Percentiles rank a stretch among this genome's conserved stretches.
These are phyloP conservation scores for Ailanthus altissimus DNA, from an alignment of 345 rosid species.

Conservation along the genomic window DNA sequence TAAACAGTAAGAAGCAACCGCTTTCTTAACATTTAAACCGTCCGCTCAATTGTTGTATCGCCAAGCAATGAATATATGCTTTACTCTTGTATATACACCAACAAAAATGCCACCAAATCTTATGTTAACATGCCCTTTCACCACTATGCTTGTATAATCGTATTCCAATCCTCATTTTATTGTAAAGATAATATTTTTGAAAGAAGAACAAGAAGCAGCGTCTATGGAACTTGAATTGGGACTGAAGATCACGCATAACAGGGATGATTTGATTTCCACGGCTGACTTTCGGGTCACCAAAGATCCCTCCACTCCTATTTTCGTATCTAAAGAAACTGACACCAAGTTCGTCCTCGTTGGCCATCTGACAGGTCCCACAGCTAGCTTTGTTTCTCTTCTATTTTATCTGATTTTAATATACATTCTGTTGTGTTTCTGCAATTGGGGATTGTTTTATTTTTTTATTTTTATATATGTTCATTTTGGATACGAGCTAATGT, in stretches of 20 bases:
- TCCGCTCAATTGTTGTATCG: not conserved
- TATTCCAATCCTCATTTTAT: not conserved
- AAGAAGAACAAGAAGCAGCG: not conserved
- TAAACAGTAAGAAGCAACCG: constrained; percentile 1
- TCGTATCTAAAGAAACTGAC: constrained; percentile 72
- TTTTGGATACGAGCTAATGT: not conserved
- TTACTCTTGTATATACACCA: constrained; percentile 30
- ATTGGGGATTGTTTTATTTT: not conserved
- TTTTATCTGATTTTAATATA: not conserved
- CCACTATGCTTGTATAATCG: not conserved
- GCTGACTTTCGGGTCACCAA: constrained; percentile 50
- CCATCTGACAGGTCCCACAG: constrained; percentile 61
- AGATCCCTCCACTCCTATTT: constrained; percentile 55
- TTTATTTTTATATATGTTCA: not conserved
- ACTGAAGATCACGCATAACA: constrained; percentile 65
- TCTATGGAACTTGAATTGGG: constrained; percentile 84
- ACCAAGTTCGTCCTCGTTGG: constrained; percentile 62
- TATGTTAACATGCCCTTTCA: not conserved
- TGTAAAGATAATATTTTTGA: no score
- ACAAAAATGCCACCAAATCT: not conserved
- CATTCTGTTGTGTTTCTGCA: no score
- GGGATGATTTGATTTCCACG: constrained; percentile 58
- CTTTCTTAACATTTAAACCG: constrained; percentile 21
- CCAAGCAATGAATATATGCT: constrained; percentile 68
- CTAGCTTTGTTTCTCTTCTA: not conserved